phyloP scores from a whole-genome alignment of 208 protist genomes.

The Trypanosoma mega region DNA sequence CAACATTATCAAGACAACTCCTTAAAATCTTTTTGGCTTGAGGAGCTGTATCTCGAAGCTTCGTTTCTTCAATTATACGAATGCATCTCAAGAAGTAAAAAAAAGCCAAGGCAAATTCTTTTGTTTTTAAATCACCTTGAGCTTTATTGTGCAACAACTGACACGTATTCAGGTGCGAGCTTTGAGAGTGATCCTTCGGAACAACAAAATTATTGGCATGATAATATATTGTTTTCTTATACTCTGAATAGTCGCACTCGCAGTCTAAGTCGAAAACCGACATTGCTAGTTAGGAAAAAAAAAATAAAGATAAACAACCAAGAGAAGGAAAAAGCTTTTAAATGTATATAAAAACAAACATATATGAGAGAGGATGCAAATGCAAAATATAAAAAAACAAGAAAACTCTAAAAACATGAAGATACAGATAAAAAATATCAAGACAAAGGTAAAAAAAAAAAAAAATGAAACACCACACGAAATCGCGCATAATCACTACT shows the following conservation, averaged over 20 bases:
- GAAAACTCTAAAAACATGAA: conserved; percentile 19
- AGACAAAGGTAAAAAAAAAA: too few relatives aligned
- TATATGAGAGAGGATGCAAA: background rate
- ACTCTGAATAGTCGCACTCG: conserved; percentile 51
- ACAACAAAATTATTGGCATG: conserved; percentile 37
- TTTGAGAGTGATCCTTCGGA: conserved; percentile 13
- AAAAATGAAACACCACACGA: too few relatives aligned
- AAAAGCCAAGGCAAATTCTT: conserved; percentile 43
- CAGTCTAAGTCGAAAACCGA: conserved; percentile 53
- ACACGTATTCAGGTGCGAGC: conserved; percentile 29
- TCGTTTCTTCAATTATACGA: conserved; percentile 44
- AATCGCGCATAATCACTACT: too few relatives aligned
- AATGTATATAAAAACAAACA: conserved; percentile 6
- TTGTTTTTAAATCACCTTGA: conserved; percentile 15
- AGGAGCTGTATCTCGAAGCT: conserved; percentile 22
- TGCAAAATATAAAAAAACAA: background rate
- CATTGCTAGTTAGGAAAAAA: conserved; percentile 11
- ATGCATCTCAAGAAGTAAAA: conserved; percentile 49
- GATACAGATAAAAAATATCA: background rate
- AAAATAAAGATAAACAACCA: conserved; percentile 18
- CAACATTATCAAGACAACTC: conserved; percentile 30
- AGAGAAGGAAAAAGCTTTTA: conserved; percentile 14
- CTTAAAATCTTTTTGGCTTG: conserved; percentile 17
- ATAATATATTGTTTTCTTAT: conserved; percentile 48
- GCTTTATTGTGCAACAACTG: conserved; percentile 19